These are phyloP conservation scores for Leucogyrophana mollusca DNA, from an alignment of 768 basidiomycete species.

Conservation along the genomic window DNA sequence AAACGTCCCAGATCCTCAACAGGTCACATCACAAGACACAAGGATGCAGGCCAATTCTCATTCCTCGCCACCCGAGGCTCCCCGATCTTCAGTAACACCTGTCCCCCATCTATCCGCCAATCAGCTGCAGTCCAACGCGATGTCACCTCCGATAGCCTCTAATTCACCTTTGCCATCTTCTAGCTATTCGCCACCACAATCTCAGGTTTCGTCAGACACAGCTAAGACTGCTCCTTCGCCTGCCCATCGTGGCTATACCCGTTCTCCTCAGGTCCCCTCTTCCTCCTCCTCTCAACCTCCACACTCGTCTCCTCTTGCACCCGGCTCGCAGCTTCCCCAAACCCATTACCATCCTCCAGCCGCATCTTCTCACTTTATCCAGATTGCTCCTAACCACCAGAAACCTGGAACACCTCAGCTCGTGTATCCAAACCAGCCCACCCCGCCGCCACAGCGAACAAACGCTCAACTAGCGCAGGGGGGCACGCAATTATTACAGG, in stretches of 20 bases:
- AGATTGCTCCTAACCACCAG: constrained; percentile 19
- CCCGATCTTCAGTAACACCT: constrained; percentile 28
- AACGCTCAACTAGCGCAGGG: constrained; percentile 17
- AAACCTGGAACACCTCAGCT: constrained; percentile 31
- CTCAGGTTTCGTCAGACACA: constrained; percentile 14
- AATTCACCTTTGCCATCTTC: constrained; percentile 20
- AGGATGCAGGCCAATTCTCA: constrained; percentile 29
- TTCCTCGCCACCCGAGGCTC: constrained; percentile 25
- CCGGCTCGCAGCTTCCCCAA: constrained; percentile 27
- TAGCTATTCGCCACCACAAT: constrained; percentile 14
- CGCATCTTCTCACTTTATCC: constrained; percentile 23
- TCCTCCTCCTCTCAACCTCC: constrained; percentile 30
- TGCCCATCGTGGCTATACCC: constrained; percentile 32
- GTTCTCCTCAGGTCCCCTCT: constrained; percentile 32
- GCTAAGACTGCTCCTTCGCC: constrained; percentile 25
- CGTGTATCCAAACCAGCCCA: constrained; percentile 17
- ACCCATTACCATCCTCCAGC: constrained; percentile 6
- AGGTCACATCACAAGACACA: constrained; percentile 18
- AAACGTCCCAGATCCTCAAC: constrained; percentile 25
- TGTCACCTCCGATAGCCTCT: constrained; percentile 28
- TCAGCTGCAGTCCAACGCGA: constrained; percentile 31
- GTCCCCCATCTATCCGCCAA: constrained; percentile 31
- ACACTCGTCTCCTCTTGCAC: constrained; percentile 28
- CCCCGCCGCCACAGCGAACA: constrained; percentile 18
- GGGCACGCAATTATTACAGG: constrained; percentile 3